Conservation (phyloP, 208 protist species). For the Acanthamoeba royreba region DNA sequence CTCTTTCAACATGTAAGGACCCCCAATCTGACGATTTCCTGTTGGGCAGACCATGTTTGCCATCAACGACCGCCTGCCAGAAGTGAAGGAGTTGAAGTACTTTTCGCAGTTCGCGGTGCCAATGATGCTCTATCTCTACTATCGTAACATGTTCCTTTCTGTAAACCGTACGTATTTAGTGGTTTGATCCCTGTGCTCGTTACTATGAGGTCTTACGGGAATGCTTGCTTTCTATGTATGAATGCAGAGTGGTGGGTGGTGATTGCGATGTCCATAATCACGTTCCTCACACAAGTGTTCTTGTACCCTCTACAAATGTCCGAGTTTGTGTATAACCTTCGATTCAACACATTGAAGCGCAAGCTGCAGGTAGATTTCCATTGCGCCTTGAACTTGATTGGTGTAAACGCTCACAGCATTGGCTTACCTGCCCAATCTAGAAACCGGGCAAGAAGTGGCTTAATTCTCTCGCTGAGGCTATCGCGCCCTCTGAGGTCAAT, state of each 20-base stretch:
- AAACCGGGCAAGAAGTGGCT: not conserved
- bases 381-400: no score
- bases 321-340: not conserved
- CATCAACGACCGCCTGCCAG: not conserved
- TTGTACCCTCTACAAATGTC: conserved; percentile 30
- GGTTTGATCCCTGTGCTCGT: no score
- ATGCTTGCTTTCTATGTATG: no score
- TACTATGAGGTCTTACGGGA: no score
- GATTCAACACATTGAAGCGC: not conserved
- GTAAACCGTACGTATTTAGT: not conserved
- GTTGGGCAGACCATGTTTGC: conserved; percentile 20
- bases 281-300: not conserved
- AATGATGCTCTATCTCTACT: conserved; percentile 17
- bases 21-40: no score
- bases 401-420: no score
- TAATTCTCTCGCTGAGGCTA: not conserved
- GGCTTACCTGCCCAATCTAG: no score
- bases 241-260: conserved; percentile 27
- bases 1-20: no score
- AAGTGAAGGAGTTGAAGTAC: conserved; percentile 1
- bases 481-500: not conserved
- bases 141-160: conserved; percentile 25
- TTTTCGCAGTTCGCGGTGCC: conserved; percentile 32
- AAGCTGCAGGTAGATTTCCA: not conserved
- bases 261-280: not conserved